Conservation (phyloP, 108 stramenopile species). For the Cyclotella sp. region DNA sequence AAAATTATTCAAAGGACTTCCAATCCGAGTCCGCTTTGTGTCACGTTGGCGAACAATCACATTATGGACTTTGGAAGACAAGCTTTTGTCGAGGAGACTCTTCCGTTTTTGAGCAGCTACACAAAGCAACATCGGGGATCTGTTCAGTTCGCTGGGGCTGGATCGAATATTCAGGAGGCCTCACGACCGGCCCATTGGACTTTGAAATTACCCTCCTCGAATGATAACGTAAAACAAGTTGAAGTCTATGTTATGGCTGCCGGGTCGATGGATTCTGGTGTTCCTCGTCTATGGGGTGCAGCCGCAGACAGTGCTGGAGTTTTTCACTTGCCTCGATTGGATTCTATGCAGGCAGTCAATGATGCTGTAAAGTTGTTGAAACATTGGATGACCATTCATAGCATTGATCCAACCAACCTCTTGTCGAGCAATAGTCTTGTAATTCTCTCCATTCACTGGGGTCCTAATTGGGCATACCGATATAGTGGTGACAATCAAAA, state of each 20-base stretch:
- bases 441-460: conserved; percentile 30
- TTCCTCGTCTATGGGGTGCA: conserved; percentile 13
- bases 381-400: neutral
- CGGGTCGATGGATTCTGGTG: conserved; percentile 16
- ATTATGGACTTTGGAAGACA: conserved; percentile 24
- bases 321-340: neutral
- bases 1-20: neutral
- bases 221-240: neutral
- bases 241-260: conserved; percentile 15
- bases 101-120: conserved; percentile 15
- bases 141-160: conserved; percentile 13
- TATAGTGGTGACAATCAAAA: conserved; percentile 3
- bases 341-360: conserved; percentile 2
- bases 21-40: conserved; percentile 13
- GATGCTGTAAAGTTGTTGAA: conserved; percentile 13
- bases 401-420: neutral
- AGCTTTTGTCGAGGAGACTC: conserved; percentile 22
- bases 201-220: neutral
- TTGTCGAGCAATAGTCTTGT: neutral
- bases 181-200: conserved; percentile 12
- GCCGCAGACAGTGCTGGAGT: conserved; percentile 15
- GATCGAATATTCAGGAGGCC: conserved; percentile 9
- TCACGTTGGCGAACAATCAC: conserved; percentile 35
- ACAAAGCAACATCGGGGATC: neutral
- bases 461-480: conserved; percentile 31